These are phyloP conservation scores for Sisymbrium irio DNA, from an alignment of 345 rosid genomes.

Conservation along the genomic window DNA sequence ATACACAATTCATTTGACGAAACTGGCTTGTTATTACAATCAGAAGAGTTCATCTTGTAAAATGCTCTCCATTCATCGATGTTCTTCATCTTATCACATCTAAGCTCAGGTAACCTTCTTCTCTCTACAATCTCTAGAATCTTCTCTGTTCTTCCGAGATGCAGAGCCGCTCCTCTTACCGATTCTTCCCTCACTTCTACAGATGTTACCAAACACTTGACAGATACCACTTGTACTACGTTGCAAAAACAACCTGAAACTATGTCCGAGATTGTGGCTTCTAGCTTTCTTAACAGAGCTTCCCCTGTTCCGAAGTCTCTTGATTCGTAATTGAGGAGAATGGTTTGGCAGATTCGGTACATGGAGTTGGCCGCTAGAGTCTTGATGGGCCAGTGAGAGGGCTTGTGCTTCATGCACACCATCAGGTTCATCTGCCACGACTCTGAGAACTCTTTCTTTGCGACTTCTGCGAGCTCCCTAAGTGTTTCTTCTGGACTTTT, in stretches of 20 bases:
- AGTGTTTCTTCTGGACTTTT: conserved; percentile 50
- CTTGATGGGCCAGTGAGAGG: conserved; percentile 72
- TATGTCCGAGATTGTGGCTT: conserved; percentile 58
- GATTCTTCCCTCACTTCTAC: conserved; percentile 57
- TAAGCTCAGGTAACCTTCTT: conserved; percentile 37
- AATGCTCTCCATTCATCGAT: conserved; percentile 67
- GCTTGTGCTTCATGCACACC: conserved; percentile 41
- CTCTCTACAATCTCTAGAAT: conserved; percentile 52
- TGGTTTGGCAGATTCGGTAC: conserved; percentile 66
- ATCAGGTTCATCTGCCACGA: conserved; percentile 35
- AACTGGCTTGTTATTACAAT: neutral
- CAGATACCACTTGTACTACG: conserved; percentile 42
- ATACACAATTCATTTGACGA: conserved; percentile 9
- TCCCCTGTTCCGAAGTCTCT: conserved; percentile 30
- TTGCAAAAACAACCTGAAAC: conserved; percentile 78
- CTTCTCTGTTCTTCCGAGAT: conserved; percentile 59
- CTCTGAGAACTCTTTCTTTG: conserved; percentile 45
- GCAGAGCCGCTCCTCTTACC: conserved; percentile 51
- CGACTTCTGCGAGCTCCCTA: conserved; percentile 46
- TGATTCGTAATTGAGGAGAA: conserved; percentile 40
- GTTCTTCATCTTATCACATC: conserved; percentile 43
- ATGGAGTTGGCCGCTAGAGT: conserved; percentile 74
- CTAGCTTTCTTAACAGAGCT: conserved; percentile 43
- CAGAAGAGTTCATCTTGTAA: conserved; percentile 26
- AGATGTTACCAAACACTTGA: conserved; percentile 53